Evolutionary conservation across 2,329 filamentous ascomycete genomes (phyloP).

Genomic region (Verticillium albo-atrum): DNA sequence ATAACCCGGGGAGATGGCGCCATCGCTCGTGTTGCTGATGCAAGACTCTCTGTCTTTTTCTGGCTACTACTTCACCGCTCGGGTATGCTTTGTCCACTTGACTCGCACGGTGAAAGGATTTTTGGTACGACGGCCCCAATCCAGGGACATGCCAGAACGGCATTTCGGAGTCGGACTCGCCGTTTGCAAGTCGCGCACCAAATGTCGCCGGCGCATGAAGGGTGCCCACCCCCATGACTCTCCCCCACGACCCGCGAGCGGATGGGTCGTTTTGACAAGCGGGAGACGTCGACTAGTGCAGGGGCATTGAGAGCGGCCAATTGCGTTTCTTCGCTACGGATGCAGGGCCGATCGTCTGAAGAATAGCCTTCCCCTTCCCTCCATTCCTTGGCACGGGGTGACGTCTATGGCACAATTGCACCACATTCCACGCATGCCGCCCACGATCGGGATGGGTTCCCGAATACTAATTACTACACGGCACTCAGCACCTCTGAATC

Average conservation of each 20-base stretch:
- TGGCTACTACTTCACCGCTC: background rate
- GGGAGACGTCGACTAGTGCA: background rate
- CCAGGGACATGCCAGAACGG: conserved; percentile 4
- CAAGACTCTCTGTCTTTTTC: conserved; percentile 10
- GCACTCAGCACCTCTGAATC: conserved; percentile 13
- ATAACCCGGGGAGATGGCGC: conserved; percentile 17
- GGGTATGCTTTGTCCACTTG: background rate
- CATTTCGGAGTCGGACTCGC: conserved; percentile 7
- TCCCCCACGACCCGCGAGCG: background rate
- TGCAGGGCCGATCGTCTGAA: background rate
- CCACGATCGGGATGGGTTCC: background rate
- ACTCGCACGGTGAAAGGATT: background rate
- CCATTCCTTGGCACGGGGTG: background rate
- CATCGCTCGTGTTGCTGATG: conserved; percentile 20
- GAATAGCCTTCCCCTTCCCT: background rate
- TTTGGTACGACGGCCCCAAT: background rate
- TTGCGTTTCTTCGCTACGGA: background rate
- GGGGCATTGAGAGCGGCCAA: background rate
- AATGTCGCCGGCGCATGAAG: background rate
- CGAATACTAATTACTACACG: background rate
- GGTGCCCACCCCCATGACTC: background rate
- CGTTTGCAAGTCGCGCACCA: conserved; percentile 3
- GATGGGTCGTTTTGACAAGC: background rate
- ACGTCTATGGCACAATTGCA: too few species aligned
- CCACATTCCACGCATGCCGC: background rate